These are phyloP conservation scores for Metschnikowia cerradonensis DNA, from an alignment of 805 yeast genomes.

Conservation along the genomic window DNA sequence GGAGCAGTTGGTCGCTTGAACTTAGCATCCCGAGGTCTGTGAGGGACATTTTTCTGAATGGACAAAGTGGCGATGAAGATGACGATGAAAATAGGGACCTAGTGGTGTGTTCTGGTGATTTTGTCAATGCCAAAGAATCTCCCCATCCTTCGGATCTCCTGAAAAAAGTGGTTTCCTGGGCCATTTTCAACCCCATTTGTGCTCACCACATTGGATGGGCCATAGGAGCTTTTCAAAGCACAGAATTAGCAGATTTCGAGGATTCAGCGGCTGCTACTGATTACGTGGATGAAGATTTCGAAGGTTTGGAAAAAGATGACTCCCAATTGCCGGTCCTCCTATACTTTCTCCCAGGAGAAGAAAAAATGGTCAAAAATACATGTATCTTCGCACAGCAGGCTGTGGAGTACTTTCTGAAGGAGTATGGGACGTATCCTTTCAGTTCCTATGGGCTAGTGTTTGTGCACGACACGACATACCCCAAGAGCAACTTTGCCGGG, in stretches of 20 bases:
- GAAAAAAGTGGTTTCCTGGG: conserved; percentile 71
- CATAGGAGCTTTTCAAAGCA: conserved; percentile 76
- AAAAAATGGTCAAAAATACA: conserved; percentile 58
- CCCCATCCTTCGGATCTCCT: conserved; percentile 73
- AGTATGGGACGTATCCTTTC: conserved; percentile 91
- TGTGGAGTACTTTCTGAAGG: conserved; percentile 76
- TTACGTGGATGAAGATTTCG: conserved; percentile 28
- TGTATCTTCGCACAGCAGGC: conserved; percentile 75
- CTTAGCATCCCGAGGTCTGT: conserved; percentile 80
- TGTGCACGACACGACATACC: conserved; percentile 35
- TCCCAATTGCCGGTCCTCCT: conserved; percentile 43
- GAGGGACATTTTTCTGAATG: conserved; percentile 46
- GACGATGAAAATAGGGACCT: conserved; percentile 49
- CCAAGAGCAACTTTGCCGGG: conserved; percentile 63
- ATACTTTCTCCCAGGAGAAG: conserved; percentile 60
- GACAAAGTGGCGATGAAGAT: conserved; percentile 25
- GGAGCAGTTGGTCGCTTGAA: conserved; percentile 89
- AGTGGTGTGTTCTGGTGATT: conserved; percentile 67
- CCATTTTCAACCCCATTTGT: conserved; percentile 76
- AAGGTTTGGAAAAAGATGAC: conserved; percentile 28
- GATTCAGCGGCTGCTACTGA: conserved; percentile 26
- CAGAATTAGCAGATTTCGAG: conserved; percentile 47
- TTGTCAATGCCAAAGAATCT: conserved; percentile 58
- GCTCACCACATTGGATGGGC: conserved; percentile 97
- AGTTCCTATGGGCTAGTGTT: conserved; percentile 75